A percentile compares a stretch with the other conserved stretches of the same genome.
Conservation (phyloP, 106 monocot species). For the Allium cepa region DNA sequence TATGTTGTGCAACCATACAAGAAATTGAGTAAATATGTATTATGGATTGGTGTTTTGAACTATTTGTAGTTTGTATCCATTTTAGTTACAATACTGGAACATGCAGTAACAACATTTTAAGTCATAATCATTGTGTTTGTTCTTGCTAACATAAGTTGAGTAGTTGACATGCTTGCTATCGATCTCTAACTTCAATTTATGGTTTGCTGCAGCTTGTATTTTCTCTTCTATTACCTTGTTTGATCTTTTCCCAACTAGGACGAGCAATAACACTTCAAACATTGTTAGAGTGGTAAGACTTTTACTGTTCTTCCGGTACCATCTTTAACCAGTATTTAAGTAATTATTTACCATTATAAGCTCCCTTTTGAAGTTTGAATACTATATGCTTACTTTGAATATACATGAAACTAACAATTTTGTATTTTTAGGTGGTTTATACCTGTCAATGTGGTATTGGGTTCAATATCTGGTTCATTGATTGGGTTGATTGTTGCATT, state of each 20-base stretch:
- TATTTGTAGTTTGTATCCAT: too few species aligned
- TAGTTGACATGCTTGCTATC: too few species aligned
- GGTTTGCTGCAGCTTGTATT: slow-evolving; percentile 41
- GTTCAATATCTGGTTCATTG: slow-evolving; percentile 66
- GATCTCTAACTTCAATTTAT: not conserved
- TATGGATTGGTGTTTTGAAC: too few species aligned
- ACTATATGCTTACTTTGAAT: not conserved
- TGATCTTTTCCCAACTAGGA: slow-evolving; percentile 63
- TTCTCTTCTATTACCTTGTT: slow-evolving; percentile 53
- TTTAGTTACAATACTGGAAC: too few species aligned
- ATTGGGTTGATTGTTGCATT: slow-evolving; percentile 80
- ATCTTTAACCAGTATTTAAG: not conserved
- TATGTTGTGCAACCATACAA: too few species aligned
- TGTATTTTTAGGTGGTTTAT: slow-evolving; percentile 87
- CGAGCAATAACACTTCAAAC: slow-evolving; percentile 49
- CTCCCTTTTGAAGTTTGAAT: not conserved
- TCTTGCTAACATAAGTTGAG: too few species aligned
- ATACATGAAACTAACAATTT: not conserved
- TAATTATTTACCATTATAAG: not conserved
- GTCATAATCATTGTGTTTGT: too few species aligned
- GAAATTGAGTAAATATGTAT: too few species aligned
- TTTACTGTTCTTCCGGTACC: not conserved
- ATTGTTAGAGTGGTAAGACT: slow-evolving; percentile 42
- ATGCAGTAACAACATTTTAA: too few species aligned
- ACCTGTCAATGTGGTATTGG: slow-evolving; percentile 72